Percentiles rank a stretch among this genome's conserved stretches.
Conservation (phyloP, 352 stramenopile species). For the Phytophthora nicotianae region DNA sequence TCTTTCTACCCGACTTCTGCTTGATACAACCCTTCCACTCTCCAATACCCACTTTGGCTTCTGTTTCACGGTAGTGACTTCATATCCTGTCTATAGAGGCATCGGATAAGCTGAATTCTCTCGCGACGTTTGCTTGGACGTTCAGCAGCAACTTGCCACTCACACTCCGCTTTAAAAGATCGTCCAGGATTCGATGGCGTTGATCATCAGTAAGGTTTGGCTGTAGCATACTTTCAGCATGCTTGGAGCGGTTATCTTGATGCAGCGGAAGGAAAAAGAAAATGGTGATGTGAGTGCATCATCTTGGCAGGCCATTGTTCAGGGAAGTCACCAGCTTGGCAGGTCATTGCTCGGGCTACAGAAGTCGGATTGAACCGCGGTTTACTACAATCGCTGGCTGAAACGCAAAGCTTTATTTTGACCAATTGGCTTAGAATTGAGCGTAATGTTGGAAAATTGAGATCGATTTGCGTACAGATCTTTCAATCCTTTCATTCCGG, state of each 20-base stretch:
- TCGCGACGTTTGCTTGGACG: not conserved
- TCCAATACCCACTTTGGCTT: too few species aligned
- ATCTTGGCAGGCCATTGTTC: not conserved
- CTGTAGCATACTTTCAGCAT: not conserved
- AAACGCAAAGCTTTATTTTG: not conserved
- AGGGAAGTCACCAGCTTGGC: not conserved
- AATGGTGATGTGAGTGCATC: not conserved
- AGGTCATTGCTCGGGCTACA: not conserved
- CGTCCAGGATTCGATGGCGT: not conserved
- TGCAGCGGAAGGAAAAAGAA: not conserved
- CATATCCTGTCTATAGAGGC: not conserved
- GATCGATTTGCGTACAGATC: too few species aligned
- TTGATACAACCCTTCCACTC: not conserved
- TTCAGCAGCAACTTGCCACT: not conserved
- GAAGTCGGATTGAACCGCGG: not conserved
- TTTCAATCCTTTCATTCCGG: too few species aligned
- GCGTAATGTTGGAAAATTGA: too few species aligned
- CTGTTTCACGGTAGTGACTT: not conserved
- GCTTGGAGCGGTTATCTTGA: not conserved
- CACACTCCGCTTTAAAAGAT: not conserved
- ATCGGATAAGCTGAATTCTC: not conserved
- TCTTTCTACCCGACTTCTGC: not conserved
- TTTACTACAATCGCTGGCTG: not conserved
- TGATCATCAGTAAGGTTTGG: not conserved
- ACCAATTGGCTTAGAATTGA: not conserved